phyloP scores from a whole-genome alignment of 768 basidiomycete genomes.

The Kwoniella sp. region DNA sequence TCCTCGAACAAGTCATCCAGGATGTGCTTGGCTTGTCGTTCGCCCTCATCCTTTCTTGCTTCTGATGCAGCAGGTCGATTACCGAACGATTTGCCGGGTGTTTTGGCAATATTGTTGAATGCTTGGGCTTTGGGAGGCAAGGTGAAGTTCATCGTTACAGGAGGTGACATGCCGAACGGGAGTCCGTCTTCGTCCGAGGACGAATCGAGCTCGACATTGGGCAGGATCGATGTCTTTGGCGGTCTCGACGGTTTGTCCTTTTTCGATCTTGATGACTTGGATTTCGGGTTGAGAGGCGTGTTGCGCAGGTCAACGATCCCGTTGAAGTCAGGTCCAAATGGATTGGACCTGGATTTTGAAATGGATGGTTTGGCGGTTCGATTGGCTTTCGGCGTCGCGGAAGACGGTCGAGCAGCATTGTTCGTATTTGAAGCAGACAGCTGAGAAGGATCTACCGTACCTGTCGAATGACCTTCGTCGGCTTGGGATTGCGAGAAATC shows the following conservation, averaged over 20 bases:
- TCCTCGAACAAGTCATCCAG: constrained; percentile 67
- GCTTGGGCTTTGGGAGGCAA: constrained; percentile 54
- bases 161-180: constrained; percentile 61
- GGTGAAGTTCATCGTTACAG: constrained; percentile 63
- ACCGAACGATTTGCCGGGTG: constrained; percentile 19
- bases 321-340: constrained; percentile 61
- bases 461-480: constrained; percentile 28
- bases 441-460: constrained; percentile 28
- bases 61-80: neutral
- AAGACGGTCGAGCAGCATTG: constrained; percentile 5
- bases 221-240: constrained; percentile 24
- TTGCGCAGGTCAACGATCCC: constrained; percentile 73
- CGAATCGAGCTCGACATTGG: constrained; percentile 55
- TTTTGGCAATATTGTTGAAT: constrained; percentile 29
- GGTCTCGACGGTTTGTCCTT: constrained; percentile 35
- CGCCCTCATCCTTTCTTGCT: constrained; percentile 13
- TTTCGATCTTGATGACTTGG: constrained; percentile 59
- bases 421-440: neutral
- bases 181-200: constrained; percentile 55
- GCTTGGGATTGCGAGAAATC: constrained; percentile 2
- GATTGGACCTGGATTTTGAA: constrained; percentile 6
- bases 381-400: constrained; percentile 19
- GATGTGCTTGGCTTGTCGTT: constrained; percentile 62
- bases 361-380: neutral
- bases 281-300: constrained; percentile 43